Conservation (phyloP, 176 grass and related monocot genomes). For the Paspalum vaginatum region DNA sequence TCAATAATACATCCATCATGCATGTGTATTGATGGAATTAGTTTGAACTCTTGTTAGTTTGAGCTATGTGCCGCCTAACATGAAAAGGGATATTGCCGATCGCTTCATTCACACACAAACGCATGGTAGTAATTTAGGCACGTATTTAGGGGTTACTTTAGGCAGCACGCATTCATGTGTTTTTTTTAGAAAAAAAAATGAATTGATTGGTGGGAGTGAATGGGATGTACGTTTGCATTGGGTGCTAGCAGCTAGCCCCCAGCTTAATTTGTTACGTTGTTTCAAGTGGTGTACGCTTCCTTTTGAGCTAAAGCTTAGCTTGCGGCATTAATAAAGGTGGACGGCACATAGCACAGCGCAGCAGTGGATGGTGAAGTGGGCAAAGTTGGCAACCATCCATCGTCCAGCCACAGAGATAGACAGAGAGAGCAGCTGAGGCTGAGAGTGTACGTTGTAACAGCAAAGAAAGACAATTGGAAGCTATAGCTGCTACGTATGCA, state of each 20-base stretch:
- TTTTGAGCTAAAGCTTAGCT: constrained; percentile 35
- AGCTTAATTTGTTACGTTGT: too few relatives aligned
- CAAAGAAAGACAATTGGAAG: constrained; percentile 45
- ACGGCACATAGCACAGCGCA: background rate
- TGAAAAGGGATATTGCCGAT: too few relatives aligned
- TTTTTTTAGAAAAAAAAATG: too few relatives aligned
- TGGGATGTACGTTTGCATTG: background rate
- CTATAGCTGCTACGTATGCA: constrained; percentile 2
- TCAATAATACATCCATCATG: too few relatives aligned
- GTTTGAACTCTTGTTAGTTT: too few relatives aligned
- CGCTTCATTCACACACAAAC: too few relatives aligned
- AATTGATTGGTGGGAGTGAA: background rate
- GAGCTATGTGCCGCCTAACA: too few relatives aligned
- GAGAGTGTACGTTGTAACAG: background rate
- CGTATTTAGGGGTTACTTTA: too few relatives aligned
- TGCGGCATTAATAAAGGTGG: constrained; percentile 34
- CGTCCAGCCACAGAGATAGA: background rate
- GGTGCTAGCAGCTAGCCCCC: background rate
- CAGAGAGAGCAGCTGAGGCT: too few relatives aligned
- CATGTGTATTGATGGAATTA: too few relatives aligned
- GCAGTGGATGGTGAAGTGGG: constrained; percentile 46
- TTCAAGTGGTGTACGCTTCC: constrained; percentile 52
- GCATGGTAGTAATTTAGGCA: too few relatives aligned
- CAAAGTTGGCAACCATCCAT: constrained; percentile 41
- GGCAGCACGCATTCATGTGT: too few relatives aligned